Evolutionary conservation across 306 rosid species (phyloP), one percentile per base, ranked within the genome.

Genomic region (Chamaecrista fasciculata): DNA sequence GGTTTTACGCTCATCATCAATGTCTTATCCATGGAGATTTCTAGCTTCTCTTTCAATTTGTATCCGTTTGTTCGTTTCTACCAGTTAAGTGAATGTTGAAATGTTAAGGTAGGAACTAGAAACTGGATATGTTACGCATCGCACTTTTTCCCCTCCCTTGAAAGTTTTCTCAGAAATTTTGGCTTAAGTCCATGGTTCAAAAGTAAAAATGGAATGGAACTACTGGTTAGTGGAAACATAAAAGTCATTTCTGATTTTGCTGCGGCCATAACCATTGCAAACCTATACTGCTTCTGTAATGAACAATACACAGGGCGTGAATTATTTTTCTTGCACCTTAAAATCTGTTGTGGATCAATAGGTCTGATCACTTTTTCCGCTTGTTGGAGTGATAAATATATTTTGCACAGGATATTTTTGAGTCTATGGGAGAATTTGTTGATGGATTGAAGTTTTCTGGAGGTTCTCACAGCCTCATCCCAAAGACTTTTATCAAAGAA

Each of bases 371-470:
- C 11, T 16, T 23, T 18, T 20, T 64, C 25, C 55, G 25, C 2
- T n/a, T 56, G 25, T 16, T 15, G 9, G n/a, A 63, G 47, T 12
- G 20, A 46, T 69, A 52, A 14, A 48, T 61, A 39, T 67, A 4
- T 44, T 78, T 26, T 76, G 37, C 29, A 46, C 73, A 94, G 98
- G 95, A 86, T 73, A 78, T 94, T 18, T 88, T 94, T 28, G 97
- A 88, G 75, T 85, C 87, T 0, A 79, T 79, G 89, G 98, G 97
- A 48, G 87, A 88, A 12, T 85, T 77, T 72, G 96, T 94, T 31
- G 98, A 94, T 72, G 98, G 98, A 10, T 79, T 90, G 66, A 94
- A 88, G 63, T 94, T 94, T 50, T 78, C 82, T 51, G 97, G 98
- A 55, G 98, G 96, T 19, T 88, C 97, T 29, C 79, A 90, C 44